A percentile compares a stretch with the other conserved stretches of the same genome.
phyloP scores from a whole-genome alignment of 805 yeast species.

The Scheffersomyces stipitis region DNA sequence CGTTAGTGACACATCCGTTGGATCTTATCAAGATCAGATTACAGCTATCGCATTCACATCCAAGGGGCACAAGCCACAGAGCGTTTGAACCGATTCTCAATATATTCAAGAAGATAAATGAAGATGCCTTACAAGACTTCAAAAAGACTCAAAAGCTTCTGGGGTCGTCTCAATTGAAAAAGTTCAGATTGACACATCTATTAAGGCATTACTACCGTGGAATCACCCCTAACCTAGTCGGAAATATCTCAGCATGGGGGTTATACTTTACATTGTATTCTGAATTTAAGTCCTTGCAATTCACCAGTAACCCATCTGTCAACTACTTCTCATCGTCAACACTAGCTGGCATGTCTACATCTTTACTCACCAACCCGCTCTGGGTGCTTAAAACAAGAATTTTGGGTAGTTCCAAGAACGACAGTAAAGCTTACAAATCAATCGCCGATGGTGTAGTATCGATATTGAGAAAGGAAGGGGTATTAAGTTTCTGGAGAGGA shows the following conservation, averaged over 20 bases:
- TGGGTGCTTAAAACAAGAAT: slow-evolving; percentile 96
- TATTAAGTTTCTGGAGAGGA: slow-evolving; percentile 69
- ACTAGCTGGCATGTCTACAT: slow-evolving; percentile 71
- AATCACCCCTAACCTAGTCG: slow-evolving; percentile 72
- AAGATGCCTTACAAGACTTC: slow-evolving; percentile 16
- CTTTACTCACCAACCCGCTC: slow-evolving; percentile 82
- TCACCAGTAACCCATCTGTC: slow-evolving; percentile 16
- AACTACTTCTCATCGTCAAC: slow-evolving; percentile 37
- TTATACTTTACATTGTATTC: slow-evolving; percentile 79
- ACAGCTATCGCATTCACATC: slow-evolving; percentile 50
- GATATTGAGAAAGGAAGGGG: slow-evolving; percentile 56
- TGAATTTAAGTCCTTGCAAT: slow-evolving; percentile 43
- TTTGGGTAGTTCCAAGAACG: slow-evolving; percentile 51
- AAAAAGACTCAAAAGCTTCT: slow-evolving; percentile 1
- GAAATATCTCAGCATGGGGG: slow-evolving; percentile 89
- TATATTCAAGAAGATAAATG: slow-evolving; percentile 19
- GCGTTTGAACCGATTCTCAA: slow-evolving; percentile 19
- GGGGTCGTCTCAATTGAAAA: not conserved
- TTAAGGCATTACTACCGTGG: slow-evolving; percentile 61
- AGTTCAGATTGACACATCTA: slow-evolving; percentile 5
- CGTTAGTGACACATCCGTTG: slow-evolving; percentile 82
- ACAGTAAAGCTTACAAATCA: slow-evolving; percentile 57
- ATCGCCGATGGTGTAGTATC: slow-evolving; percentile 52
- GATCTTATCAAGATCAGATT: slow-evolving; percentile 82
- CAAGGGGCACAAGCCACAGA: slow-evolving; percentile 4